phyloP scores from a whole-genome alignment of 1,284 basidiomycete genomes.

The Ustilago xerochloae region DNA sequence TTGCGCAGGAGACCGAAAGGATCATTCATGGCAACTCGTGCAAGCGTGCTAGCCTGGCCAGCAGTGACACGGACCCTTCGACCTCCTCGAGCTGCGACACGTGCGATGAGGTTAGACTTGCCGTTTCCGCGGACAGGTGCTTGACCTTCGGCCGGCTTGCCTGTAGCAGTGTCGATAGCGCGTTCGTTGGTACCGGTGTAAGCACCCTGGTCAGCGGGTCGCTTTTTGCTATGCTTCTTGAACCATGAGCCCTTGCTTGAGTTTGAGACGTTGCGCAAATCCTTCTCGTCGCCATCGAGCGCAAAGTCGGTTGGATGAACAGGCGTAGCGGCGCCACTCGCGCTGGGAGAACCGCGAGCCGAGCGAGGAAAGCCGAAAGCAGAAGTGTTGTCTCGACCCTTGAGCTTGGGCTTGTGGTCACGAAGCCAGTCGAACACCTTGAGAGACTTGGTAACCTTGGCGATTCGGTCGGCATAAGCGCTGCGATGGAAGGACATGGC shows the following conservation, averaged over 20 bases:
- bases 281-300: conserved; percentile 13
- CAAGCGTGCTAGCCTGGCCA: conserved; percentile 47
- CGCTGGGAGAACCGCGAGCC: conserved; percentile 31
- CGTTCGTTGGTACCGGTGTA: conserved; percentile 15
- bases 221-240: conserved; percentile 60
- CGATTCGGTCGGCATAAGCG: conserved; percentile 80
- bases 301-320: conserved; percentile 30
- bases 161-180: conserved; percentile 38
- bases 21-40: conserved; percentile 60
- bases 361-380: conserved; percentile 70
- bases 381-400: conserved; percentile 67
- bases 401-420: conserved; percentile 75
- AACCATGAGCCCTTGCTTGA: conserved; percentile 41
- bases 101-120: conserved; percentile 40
- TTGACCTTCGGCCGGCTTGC: conserved; percentile 36
- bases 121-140: conserved; percentile 45
- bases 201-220: conserved; percentile 34
- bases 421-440: conserved; percentile 78
- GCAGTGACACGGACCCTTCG: conserved; percentile 29
- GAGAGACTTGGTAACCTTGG: conserved; percentile 73
- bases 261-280: conserved; percentile 12
- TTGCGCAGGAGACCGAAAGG: conserved; percentile 41
- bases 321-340: conserved; percentile 37
- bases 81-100: conserved; percentile 31
- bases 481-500: conserved; percentile 75